Evolutionary conservation across 371 early-diverging fungal species (phyloP), one percentile per base, ranked within the genome.

Genomic region (Saksenaea vasiformis): DNA sequence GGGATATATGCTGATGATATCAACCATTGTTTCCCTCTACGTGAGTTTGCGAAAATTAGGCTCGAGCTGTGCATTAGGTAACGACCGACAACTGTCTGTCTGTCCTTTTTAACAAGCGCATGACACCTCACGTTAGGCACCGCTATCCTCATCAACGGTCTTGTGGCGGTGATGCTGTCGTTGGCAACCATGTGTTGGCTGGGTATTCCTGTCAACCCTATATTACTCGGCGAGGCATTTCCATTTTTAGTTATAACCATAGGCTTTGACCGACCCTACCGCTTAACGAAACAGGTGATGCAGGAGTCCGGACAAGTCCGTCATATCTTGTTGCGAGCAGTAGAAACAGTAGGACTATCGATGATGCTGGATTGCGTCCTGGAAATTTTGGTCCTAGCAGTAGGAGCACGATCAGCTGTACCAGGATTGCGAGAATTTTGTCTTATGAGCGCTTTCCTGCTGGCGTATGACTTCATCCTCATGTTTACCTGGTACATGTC

Each of bases 171-270:
- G 60, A 84, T 93, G 73, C 85, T 89, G 58, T 90, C 93, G 13
- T 79, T 93, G 27, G 74, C 85, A 55, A 85, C 90, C 1, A 85
- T 89, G 31, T 84, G 86, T 67, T 67, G 83, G 22, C 73, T 93
- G 11, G 90, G 90, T 15, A 83, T 89, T 28, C 77, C 84, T 37
- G 84, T 93, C n/a, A 87, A 91, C 74, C 86, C 89, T 4, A 85
- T 90, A 28, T 84, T 91, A n/a, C 82, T 93, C 61, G 85, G 90
- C 60, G 95, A 96, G 72, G 93, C 94, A 17, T 87, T 95, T 68
- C 97, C 97, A 2, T 95, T 96, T 80, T 85, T 97, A 55, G 89
- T 93, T 41, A 90, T 94, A 58, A 93, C 94, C n/a, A 88, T 96
- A 41, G 96, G 96, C 0, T 96, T 95, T 65, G 96, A 97, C 66